Conservation (phyloP, 2,329 filamentous ascomycete genomes). For the Hypoxylon sp. region DNA sequence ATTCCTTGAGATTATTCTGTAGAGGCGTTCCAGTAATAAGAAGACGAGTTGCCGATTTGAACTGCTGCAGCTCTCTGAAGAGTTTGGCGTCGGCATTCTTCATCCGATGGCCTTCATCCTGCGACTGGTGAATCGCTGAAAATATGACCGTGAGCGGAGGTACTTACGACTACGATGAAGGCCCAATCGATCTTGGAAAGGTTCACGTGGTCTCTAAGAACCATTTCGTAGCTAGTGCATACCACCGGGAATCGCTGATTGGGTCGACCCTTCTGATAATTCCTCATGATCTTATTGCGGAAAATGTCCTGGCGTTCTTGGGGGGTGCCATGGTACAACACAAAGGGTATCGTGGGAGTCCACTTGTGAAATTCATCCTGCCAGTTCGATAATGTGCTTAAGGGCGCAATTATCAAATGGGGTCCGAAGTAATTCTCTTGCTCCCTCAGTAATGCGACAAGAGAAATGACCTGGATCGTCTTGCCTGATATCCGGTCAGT, state of each 20-base stretch:
- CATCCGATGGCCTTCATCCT: slow-evolving; percentile 96
- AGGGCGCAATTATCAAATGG: slow-evolving; percentile 88
- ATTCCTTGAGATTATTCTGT: slow-evolving; percentile 93
- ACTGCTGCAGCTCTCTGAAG: slow-evolving; percentile 88
- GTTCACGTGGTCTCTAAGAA: slow-evolving; percentile 87
- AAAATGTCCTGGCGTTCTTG: slow-evolving; percentile 83
- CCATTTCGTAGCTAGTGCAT: slow-evolving; percentile 96
- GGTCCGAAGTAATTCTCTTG: slow-evolving; percentile 86
- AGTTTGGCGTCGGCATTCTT: slow-evolving; percentile 96
- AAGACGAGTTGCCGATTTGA: slow-evolving; percentile 89
- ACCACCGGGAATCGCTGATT: slow-evolving; percentile 85
- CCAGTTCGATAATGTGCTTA: slow-evolving; percentile 96
- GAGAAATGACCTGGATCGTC: slow-evolving; percentile 89
- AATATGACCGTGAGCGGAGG: background rate
- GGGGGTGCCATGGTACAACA: slow-evolving; percentile 91
- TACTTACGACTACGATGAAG: slow-evolving; percentile 89
- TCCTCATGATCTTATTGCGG: slow-evolving; percentile 75
- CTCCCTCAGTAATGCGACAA: slow-evolving; percentile 89
- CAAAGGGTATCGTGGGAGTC: slow-evolving; percentile 88
- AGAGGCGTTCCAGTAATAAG: slow-evolving; percentile 95
- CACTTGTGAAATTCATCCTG: slow-evolving; percentile 92
- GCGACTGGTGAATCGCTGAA: slow-evolving; percentile 36
- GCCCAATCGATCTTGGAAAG: slow-evolving; percentile 92
- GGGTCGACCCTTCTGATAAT: slow-evolving; percentile 72
- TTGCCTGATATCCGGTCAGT: slow-evolving; percentile 69